Conservation (phyloP, 768 basidiomycete genomes). For the Leccinum obscurum region DNA sequence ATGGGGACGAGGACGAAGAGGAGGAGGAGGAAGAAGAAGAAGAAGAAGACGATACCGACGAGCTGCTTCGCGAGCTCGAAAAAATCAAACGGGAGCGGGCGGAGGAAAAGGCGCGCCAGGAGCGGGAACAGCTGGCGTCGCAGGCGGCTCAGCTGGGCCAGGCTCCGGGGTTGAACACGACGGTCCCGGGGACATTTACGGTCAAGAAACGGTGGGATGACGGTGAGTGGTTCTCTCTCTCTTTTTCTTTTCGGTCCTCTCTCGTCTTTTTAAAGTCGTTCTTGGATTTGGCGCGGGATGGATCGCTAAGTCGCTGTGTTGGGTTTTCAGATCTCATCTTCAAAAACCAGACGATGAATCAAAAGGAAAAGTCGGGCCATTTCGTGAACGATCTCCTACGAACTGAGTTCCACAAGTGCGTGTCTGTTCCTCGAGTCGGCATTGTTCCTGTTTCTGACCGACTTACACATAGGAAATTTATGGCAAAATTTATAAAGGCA, state of each 20-base stretch:
- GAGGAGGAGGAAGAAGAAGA: conserved; percentile 57
- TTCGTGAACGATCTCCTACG: conserved; percentile 96
- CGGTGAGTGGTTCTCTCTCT: conserved; percentile 46
- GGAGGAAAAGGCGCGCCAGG: conserved; percentile 84
- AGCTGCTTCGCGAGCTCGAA: conserved; percentile 93
- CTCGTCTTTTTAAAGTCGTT: neutral
- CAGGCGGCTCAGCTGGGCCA: conserved; percentile 73
- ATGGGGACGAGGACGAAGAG: conserved; percentile 53
- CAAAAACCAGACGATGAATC: conserved; percentile 91
- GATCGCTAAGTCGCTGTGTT: neutral
- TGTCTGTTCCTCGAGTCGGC: conserved; percentile 17
- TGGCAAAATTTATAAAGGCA: conserved; percentile 90
- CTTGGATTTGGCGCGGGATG: neutral
- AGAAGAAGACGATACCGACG: conserved; percentile 76
- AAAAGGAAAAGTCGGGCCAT: conserved; percentile 63
- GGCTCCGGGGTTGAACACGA: conserved; percentile 69
- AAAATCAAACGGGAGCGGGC: conserved; percentile 97
- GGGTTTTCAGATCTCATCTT: conserved; percentile 80
- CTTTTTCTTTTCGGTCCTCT: neutral
- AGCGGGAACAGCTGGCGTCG: conserved; percentile 68
- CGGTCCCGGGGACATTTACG: conserved; percentile 79
- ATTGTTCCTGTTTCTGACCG: conserved; percentile 11
- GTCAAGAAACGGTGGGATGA: conserved; percentile 97
- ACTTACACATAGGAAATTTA: conserved; percentile 67
- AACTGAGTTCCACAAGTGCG: conserved; percentile 91